Conservation (phyloP, 2,329 filamentous ascomycete genomes). For the Rutstroemia sp. region DNA sequence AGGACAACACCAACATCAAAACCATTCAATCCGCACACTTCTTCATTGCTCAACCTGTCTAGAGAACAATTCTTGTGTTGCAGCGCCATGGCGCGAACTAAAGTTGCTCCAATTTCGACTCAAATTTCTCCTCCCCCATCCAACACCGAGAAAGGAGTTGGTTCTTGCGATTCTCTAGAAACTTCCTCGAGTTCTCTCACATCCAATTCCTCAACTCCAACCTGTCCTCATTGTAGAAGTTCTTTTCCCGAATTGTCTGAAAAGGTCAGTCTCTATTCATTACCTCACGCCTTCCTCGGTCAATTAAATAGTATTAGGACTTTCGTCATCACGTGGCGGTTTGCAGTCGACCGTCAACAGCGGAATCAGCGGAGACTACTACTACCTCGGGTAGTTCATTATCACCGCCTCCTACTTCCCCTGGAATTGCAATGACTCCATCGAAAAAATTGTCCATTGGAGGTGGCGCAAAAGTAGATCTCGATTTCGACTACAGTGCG, state of each 20-base stretch:
- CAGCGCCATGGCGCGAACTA: conserved; percentile 12
- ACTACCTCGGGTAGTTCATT: conserved; percentile 18
- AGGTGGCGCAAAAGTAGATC: conserved; percentile 7
- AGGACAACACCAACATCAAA: no score
- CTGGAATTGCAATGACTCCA: not conserved
- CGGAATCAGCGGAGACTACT: conserved; percentile 12
- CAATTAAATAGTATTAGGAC: conserved; percentile 17
- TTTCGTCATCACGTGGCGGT: conserved; percentile 25
- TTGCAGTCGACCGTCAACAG: conserved; percentile 18
- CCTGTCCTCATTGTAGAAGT: conserved; percentile 10
- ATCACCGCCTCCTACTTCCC: conserved; percentile 17
- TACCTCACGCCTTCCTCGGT: not conserved
- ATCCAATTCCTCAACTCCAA: conserved; percentile 6
- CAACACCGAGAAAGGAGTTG: conserved; percentile 3
- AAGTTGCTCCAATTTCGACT: conserved; percentile 9
- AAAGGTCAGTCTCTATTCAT: conserved; percentile 5
- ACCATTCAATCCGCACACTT: not conserved
- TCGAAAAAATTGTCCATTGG: conserved; percentile 5
- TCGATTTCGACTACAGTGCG: conserved; percentile 6
- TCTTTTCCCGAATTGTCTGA: conserved; percentile 8
- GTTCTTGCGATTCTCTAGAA: conserved; percentile 6
- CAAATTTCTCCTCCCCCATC: not conserved
- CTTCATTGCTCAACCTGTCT: not conserved
- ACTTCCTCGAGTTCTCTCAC: conserved; percentile 9
- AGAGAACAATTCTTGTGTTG: not conserved